These are phyloP conservation scores for Yarrowia sp. DNA, from an alignment of 805 yeast genomes.

Conservation along the genomic window DNA sequence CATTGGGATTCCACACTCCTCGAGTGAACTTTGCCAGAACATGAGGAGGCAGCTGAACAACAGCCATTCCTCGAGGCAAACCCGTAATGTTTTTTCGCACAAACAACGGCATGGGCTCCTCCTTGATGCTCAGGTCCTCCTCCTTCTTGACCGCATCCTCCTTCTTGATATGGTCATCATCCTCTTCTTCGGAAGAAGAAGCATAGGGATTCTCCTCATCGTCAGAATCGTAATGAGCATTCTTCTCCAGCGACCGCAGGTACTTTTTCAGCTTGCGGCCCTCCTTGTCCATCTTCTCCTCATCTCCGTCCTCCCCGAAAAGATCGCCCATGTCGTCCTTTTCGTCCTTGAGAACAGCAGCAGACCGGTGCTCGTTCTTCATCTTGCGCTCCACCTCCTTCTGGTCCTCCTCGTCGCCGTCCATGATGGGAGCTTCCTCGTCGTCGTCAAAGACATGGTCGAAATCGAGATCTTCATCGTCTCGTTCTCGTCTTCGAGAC, in stretches of 20 bases:
- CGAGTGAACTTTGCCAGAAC: slow-evolving; percentile 64
- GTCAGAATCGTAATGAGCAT: slow-evolving; percentile 81
- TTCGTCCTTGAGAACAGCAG: slow-evolving; percentile 69
- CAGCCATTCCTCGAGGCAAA: slow-evolving; percentile 53
- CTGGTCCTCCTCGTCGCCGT: slow-evolving; percentile 92
- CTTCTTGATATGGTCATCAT: slow-evolving; percentile 40
- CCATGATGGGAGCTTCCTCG: slow-evolving; percentile 97
- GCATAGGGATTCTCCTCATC: slow-evolving; percentile 75
- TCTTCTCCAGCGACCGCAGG: slow-evolving; percentile 78
- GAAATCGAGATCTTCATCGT: slow-evolving; percentile 87
- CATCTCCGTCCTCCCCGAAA: slow-evolving; percentile 48
- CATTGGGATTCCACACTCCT: slow-evolving; percentile 81
- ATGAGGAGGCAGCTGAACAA: slow-evolving; percentile 61
- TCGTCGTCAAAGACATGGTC: slow-evolving; percentile 98
- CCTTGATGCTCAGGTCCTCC: slow-evolving; percentile 38
- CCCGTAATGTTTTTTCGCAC: slow-evolving; percentile 43
- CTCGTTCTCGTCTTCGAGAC: slow-evolving; percentile 56
- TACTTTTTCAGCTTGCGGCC: slow-evolving; percentile 85
- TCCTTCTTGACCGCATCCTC: slow-evolving; percentile 16
- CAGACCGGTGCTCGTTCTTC: slow-evolving; percentile 48
- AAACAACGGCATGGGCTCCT: slow-evolving; percentile 40
- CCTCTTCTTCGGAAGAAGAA: slow-evolving; percentile 52
- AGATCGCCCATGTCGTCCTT: slow-evolving; percentile 54
- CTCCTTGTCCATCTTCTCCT: slow-evolving; percentile 81
- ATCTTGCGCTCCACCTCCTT: slow-evolving; percentile 69